Base-by-base conservation (phyloP, 352 stramenopile species). In the Globisporangium takayamanum region DNA sequence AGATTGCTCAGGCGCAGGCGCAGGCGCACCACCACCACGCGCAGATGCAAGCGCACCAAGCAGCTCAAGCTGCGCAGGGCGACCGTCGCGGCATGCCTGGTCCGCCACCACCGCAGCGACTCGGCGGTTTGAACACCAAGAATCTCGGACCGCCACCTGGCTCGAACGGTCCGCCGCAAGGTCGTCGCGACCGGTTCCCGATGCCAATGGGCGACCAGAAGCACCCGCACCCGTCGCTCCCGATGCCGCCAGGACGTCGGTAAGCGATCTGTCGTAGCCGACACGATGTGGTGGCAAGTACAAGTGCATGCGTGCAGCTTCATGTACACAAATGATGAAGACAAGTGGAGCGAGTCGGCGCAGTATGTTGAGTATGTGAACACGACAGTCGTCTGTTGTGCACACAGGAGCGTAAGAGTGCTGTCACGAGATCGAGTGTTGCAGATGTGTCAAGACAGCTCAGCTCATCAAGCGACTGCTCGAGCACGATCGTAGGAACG, bases 161-260 rank as follows among this genome's bases (percentile, higher is more conserved):
- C 12, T 52, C 63, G 22, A 60, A 60, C 30, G 72, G 80, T 48
- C 69, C 67, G 16, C 75, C 65, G 28, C 58, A 53, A 10, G 73
- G 71, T 12, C 77, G 80, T 60, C 77, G 80, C 37, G 80, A 90
- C 66, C 70, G 73, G 36, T 90, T 90, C 63, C 78, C 80, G 50
- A 85, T 90, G 55, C 80, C 80, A 0, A 87, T 88, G 74, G 73
- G 62, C 53, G 80, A 88, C 56, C 77, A 77, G 55, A 88, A 90
- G 70, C 80, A 89, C 58, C 73, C 73, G 44, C 75, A 82, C 60
- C 77, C 80, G 61, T 87, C 80, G 66, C 64, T 90, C 30, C 80
- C 84, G 63, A 78, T 78, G 41, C 80, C 80, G 16, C 80, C 80
- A 0, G 77, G 80, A 28, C 77, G 80, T 69, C 77, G 80, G 78